Conservation (phyloP, 345 rosid genomes). For the Chamaenerion angustifolium region DNA sequence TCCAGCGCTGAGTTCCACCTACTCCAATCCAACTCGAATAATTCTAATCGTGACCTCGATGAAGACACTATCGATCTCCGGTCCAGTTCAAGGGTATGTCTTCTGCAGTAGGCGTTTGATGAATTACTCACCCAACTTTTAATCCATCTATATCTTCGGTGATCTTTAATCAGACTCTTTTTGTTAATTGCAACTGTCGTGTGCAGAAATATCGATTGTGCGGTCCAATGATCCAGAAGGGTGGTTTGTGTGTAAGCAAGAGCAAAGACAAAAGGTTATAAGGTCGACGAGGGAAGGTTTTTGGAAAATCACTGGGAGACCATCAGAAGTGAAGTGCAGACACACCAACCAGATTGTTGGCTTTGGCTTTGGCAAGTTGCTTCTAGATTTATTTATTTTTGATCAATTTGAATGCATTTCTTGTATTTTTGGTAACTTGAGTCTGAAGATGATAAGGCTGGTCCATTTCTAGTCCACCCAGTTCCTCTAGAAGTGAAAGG, state of each 20-base stretch:
- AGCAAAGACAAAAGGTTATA: neutral
- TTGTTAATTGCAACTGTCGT: neutral
- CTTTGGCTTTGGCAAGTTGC: too few species aligned
- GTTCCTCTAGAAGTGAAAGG: too few species aligned
- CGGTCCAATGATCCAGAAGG: constrained; percentile 3
- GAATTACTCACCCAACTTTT: neutral
- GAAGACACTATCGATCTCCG: constrained; percentile 33
- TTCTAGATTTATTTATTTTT: too few species aligned
- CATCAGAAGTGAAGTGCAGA: neutral
- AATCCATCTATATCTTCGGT: neutral
- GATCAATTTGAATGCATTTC: too few species aligned
- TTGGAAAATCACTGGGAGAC: constrained; percentile 5
- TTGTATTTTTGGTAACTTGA: too few species aligned
- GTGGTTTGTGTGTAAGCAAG: constrained; percentile 3
- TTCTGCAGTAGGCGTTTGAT: neutral
- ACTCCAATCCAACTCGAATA: constrained; percentile 9
- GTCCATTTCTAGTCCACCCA: too few species aligned
- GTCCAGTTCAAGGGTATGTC: constrained; percentile 2
- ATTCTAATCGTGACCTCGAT: constrained; percentile 10
- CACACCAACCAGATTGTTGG: neutral
- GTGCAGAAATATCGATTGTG: neutral
- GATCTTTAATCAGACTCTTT: neutral
- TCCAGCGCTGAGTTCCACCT: constrained; percentile 15
- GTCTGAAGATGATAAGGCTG: too few species aligned
- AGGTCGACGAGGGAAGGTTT: constrained; percentile 2